Conservation (phyloP, 306 rosid species). For the Erythrophleum fordii region DNA sequence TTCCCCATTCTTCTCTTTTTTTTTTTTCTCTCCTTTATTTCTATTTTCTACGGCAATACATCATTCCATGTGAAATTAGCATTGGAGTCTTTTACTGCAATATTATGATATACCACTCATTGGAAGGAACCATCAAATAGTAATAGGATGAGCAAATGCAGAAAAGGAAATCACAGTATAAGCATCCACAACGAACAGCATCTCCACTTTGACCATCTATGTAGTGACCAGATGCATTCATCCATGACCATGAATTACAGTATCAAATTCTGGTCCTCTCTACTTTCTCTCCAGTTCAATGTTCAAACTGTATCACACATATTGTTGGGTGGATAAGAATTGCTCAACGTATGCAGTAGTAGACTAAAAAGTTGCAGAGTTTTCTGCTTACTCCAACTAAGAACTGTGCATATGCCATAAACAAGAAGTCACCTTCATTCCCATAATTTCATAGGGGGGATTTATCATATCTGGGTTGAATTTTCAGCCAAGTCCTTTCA, state of each 20-base stretch:
- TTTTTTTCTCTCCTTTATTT: background rate
- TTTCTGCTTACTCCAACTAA: slow-evolving; percentile 38
- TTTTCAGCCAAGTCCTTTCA: background rate
- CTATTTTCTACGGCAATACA: background rate
- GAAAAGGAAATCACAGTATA: slow-evolving; percentile 35
- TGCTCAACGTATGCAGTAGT: slow-evolving; percentile 14
- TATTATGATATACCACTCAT: slow-evolving; percentile 12
- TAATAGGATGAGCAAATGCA: slow-evolving; percentile 7
- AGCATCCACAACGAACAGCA: slow-evolving; percentile 71
- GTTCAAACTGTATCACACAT: slow-evolving; percentile 41
- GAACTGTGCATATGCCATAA: slow-evolving; percentile 32
- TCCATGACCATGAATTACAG: background rate
- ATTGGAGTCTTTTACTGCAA: slow-evolving; percentile 37
- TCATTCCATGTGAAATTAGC: slow-evolving; percentile 2
- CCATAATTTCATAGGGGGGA: background rate
- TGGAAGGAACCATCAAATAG: slow-evolving; percentile 23
- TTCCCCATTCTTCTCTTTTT: background rate
- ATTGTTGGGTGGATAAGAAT: slow-evolving; percentile 32
- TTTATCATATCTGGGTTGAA: slow-evolving; percentile 13
- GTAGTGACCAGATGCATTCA: slow-evolving; percentile 44
- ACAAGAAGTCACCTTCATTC: background rate
- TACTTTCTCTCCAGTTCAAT: slow-evolving; percentile 13
- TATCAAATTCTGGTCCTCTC: background rate
- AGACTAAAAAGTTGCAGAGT: slow-evolving; percentile 9
- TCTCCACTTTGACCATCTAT: slow-evolving; percentile 55